Evolutionary conservation across 352 stramenopile species (phyloP), one percentile per base, ranked within the genome.

Genomic region (Phytophthora pseudosyringae): DNA sequence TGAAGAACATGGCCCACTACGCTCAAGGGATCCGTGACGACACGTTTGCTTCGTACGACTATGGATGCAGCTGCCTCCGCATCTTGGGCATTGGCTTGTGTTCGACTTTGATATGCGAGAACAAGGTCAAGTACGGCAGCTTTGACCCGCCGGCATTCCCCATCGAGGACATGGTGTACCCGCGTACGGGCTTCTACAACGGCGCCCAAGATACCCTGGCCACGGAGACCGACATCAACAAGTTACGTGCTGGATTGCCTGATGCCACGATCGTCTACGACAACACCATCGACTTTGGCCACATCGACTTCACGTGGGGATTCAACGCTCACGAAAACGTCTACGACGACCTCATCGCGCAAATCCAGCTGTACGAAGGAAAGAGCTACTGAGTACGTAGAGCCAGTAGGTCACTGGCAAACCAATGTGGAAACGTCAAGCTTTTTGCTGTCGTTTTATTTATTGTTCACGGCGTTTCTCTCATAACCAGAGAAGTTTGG

Each of bases 1-100:
- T 85, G 29, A 87, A 87, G 63, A 87, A 83, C 57, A 65, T 87
- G 45, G 78, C 55, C 8, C 75, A 87, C 43, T 87, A 73, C 47
- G 75, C 75, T 15, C 78, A 87, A 38, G 60, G 51, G 47, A 83
- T 87, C 54, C 75, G 78, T 26, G 71, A 73, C 47, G 56, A 80
- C 25, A 80, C 71, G 0, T 87, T 83, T 52, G 70, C 68, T 15
- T 54, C 59, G 18, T 87, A 78, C 41, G 78, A 87, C 71, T 87
- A 85, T 40, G 78, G 78, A 15, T 87, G 77, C 59, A 41, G 57
- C 12, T 86, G 77, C 48, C 53, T 65, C 0, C 21, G 39, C 6
- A 32, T 56, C 11, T 65, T 67, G 3, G 56, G 59, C 7, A 61
- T 82, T 31, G 41, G 50, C 6, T 25, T 77, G 36, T 86, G 77